These are phyloP conservation scores for Plantago coronopus DNA, from an alignment of 305 asterid species.

Conservation along the genomic window DNA sequence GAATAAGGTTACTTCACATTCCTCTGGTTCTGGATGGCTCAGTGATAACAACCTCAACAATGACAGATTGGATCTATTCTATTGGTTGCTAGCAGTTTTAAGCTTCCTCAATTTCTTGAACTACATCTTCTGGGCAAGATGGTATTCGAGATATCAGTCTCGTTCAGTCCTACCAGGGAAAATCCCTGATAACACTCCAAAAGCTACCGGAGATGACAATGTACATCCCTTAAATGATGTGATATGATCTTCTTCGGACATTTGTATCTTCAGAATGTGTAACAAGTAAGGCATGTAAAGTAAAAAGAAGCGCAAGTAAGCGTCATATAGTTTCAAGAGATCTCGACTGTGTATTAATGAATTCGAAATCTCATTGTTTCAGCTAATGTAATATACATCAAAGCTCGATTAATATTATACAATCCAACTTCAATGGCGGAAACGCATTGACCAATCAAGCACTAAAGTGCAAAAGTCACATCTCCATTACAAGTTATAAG, in stretches of 20 bases:
- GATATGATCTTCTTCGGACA: constrained; percentile 8
- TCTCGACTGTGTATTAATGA: too few species aligned
- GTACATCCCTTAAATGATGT: constrained; percentile 28
- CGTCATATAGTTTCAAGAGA: too few species aligned
- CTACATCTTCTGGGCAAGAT: constrained; percentile 67
- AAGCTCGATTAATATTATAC: too few species aligned
- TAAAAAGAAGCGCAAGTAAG: neutral
- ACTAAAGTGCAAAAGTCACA: too few species aligned
- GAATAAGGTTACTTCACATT: constrained; percentile 46
- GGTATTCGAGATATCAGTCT: constrained; percentile 40
- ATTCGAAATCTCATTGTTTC: too few species aligned
- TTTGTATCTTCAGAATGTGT: constrained; percentile 1
- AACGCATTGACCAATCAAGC: too few species aligned
- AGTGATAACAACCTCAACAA: constrained; percentile 59
- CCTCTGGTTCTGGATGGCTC: constrained; percentile 53
- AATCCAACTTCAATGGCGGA: neutral
- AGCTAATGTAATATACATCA: too few species aligned
- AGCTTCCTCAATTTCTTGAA: constrained; percentile 70
- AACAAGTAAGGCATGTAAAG: constrained; percentile 5
- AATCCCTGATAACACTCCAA: constrained; percentile 15
- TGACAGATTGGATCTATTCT: constrained; percentile 72
- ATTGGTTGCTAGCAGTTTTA: constrained; percentile 62
- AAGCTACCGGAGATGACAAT: constrained; percentile 44
- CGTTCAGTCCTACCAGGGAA: constrained; percentile 18
- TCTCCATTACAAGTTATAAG: too few species aligned